phyloP scores from a whole-genome alignment of 1,284 basidiomycete genomes.

The Caloboletus firmus region DNA sequence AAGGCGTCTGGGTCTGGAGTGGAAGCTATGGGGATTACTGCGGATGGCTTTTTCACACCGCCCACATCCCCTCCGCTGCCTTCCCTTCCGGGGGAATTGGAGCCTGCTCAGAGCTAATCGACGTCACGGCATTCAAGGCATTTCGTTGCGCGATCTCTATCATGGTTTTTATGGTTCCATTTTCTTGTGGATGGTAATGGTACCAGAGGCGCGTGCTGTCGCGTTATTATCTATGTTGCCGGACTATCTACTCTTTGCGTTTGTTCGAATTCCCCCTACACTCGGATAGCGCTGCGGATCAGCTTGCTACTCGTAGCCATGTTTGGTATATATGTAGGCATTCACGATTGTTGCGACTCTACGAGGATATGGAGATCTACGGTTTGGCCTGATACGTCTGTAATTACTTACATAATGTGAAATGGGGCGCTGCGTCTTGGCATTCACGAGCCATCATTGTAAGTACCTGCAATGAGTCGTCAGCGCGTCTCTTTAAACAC shows the following conservation, averaged over 20 bases:
- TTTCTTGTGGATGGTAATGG: not conserved
- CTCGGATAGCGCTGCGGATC: not conserved
- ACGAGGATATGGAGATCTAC: not conserved
- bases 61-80: constrained; percentile 42
- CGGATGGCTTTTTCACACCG: constrained; percentile 70
- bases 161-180: not conserved
- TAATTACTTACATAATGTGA: not conserved
- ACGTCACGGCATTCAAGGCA: not conserved
- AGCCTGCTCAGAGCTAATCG: constrained; percentile 6
- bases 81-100: not conserved
- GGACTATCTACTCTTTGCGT: not conserved
- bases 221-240: not conserved
- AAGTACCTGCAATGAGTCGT: not conserved
- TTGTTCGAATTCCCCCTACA: not conserved
- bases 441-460: too few relatives aligned
- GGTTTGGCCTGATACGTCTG: too few relatives aligned
- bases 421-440: not conserved
- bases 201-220: not conserved
- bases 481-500: not conserved
- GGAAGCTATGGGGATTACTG: constrained; percentile 68
- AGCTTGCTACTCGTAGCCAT: not conserved
- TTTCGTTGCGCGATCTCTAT: constrained; percentile 4
- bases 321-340: not conserved
- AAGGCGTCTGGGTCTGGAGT: constrained; percentile 68
- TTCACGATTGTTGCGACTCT: not conserved